Percentiles rank a stretch among this genome's conserved stretches.
These are phyloP conservation scores for Candida fluviatilis DNA, from an alignment of 805 yeast genomes.

Conservation along the genomic window DNA sequence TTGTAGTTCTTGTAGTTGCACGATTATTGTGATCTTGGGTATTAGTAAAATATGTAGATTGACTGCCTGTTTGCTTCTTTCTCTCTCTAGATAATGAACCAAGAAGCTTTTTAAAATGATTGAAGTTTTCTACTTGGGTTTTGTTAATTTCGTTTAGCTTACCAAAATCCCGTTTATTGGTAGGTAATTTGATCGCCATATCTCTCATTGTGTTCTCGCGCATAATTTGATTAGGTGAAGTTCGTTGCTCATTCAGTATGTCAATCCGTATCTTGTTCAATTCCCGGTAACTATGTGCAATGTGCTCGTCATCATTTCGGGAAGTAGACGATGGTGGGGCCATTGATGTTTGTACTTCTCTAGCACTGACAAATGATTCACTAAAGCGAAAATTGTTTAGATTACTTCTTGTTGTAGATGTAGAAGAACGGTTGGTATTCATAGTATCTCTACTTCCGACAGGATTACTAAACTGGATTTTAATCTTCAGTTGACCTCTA, in stretches of 20 bases:
- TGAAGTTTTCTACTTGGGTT: slow-evolving; percentile 29
- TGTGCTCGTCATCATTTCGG: slow-evolving; percentile 16
- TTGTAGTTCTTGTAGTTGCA: not conserved
- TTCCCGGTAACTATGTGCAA: slow-evolving; percentile 27
- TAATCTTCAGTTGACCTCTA: slow-evolving; percentile 40
- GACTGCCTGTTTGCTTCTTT: slow-evolving; percentile 12
- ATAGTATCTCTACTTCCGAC: not conserved
- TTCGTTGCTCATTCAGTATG: slow-evolving; percentile 38
- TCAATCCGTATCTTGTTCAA: slow-evolving; percentile 41
- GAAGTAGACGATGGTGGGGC: slow-evolving; percentile 5
- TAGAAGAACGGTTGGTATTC: no score
- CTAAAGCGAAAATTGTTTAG: slow-evolving; percentile 13
- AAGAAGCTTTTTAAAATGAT: slow-evolving; percentile 35
- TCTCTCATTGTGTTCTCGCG: slow-evolving; percentile 41
- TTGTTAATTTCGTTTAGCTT: slow-evolving; percentile 32
- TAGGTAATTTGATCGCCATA: slow-evolving; percentile 54
- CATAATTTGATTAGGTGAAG: slow-evolving; percentile 19
- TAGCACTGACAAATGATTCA: slow-evolving; percentile 17
- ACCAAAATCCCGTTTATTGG: slow-evolving; percentile 43
- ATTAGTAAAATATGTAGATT: slow-evolving; percentile 1
- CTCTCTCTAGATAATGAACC: slow-evolving; percentile 28
- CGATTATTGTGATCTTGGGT: not conserved
- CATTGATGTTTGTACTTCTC: slow-evolving; percentile 11
- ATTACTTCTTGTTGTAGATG: no score
- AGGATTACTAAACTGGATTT: slow-evolving; percentile 43